Evolutionary conservation across 805 yeast species (phyloP), one percentile per base, ranked within the genome.

Genomic region (Saccharomycopsis capsularis): DNA sequence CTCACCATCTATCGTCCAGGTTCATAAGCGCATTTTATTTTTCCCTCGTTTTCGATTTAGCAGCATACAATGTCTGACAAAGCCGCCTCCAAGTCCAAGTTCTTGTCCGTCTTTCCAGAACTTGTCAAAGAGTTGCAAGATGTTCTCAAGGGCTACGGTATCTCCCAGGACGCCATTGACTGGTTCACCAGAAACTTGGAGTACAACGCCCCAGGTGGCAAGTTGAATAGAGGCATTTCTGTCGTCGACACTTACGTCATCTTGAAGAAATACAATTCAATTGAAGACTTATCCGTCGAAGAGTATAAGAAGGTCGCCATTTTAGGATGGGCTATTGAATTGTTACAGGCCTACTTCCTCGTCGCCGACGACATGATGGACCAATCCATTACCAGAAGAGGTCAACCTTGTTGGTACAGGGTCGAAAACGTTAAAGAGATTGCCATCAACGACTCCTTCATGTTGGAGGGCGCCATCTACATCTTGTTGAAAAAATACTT

Each of bases 311-410:
- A 81, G 60, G 85, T 87, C 35, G 93, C 97, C 7, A 71, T 90
- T 44, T 74, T 93, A 56, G 99, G 99, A 21, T 93, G 99, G 99
- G 75, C 88, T 59, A 80, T 93, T 58, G 99, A 93, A 70, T 75
- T 93, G 56, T 74, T 91, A 58, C 99, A 91, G 70, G 98, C 97
- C 1, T 93, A 87, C 66, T 93, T 93, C 74, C 75, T 93, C 60
- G 98, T 93, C 50, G 95, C 98, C 29, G 99, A 93, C 66, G 99
- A 93, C 65, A 93, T 93, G 81, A 93, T 93, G 99, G 99, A 93
- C 67, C 79, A 81, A 58, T 85, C 96, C 30, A 84, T 87, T 66
- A 93, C 99, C 38, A 85, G 99, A 75, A 83, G 99, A 67, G 99
- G 97, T 52, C 97, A 91, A 69, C 93, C 96, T 57, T 93, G 99